These are phyloP conservation scores for Alternaria viburni DNA, from an alignment of 2,329 filamentous ascomycete genomes.

Conservation along the genomic window DNA sequence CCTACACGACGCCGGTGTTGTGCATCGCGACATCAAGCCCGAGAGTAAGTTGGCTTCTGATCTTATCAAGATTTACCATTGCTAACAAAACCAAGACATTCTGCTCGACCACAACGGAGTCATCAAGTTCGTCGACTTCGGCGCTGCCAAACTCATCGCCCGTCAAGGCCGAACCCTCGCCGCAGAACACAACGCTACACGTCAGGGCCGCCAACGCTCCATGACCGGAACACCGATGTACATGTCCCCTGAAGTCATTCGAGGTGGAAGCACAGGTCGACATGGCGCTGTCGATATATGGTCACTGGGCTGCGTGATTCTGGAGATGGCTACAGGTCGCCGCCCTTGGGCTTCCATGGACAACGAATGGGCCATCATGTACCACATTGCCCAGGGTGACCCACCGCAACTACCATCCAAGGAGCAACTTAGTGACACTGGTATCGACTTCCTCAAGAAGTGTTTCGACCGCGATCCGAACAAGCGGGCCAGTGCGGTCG, in stretches of 20 bases:
- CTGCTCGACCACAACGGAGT: constrained; percentile 96
- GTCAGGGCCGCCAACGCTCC: constrained; percentile 70
- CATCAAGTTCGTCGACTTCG: constrained; percentile 99
- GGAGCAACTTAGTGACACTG: constrained; percentile 83
- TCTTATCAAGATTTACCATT: not conserved
- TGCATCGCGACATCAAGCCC: constrained; percentile 97
- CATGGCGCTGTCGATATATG: constrained; percentile 92
- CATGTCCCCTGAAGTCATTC: constrained; percentile 99
- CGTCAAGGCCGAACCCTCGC: constrained; percentile 88
- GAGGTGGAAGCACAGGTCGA: constrained; percentile 73
- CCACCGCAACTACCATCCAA: constrained; percentile 80
- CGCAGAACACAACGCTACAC: constrained; percentile 62
- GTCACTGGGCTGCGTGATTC: constrained; percentile 94
- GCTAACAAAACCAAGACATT: constrained; percentile 64
- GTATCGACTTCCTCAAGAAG: constrained; percentile 84
- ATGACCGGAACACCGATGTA: constrained; percentile 99
- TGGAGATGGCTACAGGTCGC: constrained; percentile 96
- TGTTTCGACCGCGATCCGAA: constrained; percentile 88
- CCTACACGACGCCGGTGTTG: constrained; percentile 87
- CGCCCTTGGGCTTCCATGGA: constrained; percentile 94
- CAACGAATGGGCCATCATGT: constrained; percentile 99
- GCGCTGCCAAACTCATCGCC: constrained; percentile 95
- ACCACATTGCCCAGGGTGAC: constrained; percentile 98
- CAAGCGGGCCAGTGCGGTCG: constrained; percentile 79
- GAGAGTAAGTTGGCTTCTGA: constrained; percentile 71